Evolutionary conservation across 371 early-diverging fungal genomes (phyloP), one percentile per base, ranked within the genome.

Genomic region (Choanephora cucurbitarum): DNA sequence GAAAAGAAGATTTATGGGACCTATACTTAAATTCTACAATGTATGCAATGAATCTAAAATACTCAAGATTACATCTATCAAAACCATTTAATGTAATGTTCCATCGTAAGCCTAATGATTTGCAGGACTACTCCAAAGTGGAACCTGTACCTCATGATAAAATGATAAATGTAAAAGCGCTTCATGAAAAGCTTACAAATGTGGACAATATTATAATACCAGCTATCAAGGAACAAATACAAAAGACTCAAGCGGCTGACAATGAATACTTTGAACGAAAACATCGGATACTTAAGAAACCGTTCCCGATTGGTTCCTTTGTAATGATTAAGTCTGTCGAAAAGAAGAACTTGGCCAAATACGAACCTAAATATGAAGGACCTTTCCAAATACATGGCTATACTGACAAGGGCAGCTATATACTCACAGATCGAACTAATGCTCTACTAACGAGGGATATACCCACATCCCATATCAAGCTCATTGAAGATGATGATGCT

Each of bases 41-140:
- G 13, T 49, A 50, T 50, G 33, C 50, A 4, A 54, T 57, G 39
- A 57, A 56, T n/a, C 13, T 28, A 2, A 22, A 44, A 19, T 53
- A 52, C 24, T 37, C 57, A 0, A 33, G 57, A 19, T 2, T 62
- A 8, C 55, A 57, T 18, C 44, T 42, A 13, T 57, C 52, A 5
- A 22, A 32, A 5, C 58, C 59, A 8, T 54, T 34, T 21, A 7
- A 49, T 1, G 43, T 54, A 3, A 56, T 64, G 34, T 69, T 59
- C n/a, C 40, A 48, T 34, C 19, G 52, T 32, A n/a, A 39, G 17
- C 48, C 53, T 10, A 52, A 47, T 42, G 48, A 21, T 10, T 32
- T 59, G 8, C 23, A 40, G 17, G 59, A 59, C 13, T 52, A 47
- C 34, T 19, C 53, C 3, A 34, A 50, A 1, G 23, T 39, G 0